A percentile compares a stretch with the other conserved stretches of the same genome.
phyloP scores from a whole-genome alignment of 2,329 filamentous ascomycete genomes.

The Fusarium citri region DNA sequence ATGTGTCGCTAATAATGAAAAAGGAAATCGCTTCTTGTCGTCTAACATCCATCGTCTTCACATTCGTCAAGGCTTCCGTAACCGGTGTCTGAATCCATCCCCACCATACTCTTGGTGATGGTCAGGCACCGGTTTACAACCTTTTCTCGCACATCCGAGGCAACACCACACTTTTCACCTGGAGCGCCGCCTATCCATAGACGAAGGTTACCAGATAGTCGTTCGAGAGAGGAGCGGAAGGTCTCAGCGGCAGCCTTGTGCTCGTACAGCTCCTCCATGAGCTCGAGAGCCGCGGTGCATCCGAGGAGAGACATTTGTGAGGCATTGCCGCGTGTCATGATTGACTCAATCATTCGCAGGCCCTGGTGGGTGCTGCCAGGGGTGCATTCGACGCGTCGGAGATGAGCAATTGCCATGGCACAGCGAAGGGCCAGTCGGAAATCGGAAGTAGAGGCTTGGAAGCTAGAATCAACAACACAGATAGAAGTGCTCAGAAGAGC shows the following conservation, averaged over 20 bases:
- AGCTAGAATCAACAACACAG: conserved; percentile 61
- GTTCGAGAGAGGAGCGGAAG: conserved; percentile 64
- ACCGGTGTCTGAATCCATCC: conserved; percentile 70
- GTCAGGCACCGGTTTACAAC: conserved; percentile 67
- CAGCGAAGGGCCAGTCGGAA: conserved; percentile 68
- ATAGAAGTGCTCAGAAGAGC: conserved; percentile 44
- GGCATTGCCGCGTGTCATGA: conserved; percentile 57
- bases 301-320: conserved; percentile 67
- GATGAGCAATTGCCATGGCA: conserved; percentile 70
- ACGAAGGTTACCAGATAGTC: conserved; percentile 66
- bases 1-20: conserved; percentile 13
- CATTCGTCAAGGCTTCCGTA: conserved; percentile 69
- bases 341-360: conserved; percentile 61
- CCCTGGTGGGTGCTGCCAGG: conserved; percentile 54
- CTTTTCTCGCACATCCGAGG: conserved; percentile 61
- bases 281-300: conserved; percentile 68
- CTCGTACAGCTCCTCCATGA: conserved; percentile 65
- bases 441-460: conserved; percentile 59
- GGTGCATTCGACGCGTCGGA: conserved; percentile 58
- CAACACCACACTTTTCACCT: conserved; percentile 64
- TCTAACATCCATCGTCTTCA: conserved; percentile 51
- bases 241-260: conserved; percentile 61
- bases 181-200: conserved; percentile 69
- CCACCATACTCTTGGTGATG: conserved; percentile 67
- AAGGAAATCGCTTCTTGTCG: conserved; percentile 13